Base-by-base conservation (phyloP, 2,329 filamentous ascomycete species). In the Sclerotiophoma versabilis region DNA sequence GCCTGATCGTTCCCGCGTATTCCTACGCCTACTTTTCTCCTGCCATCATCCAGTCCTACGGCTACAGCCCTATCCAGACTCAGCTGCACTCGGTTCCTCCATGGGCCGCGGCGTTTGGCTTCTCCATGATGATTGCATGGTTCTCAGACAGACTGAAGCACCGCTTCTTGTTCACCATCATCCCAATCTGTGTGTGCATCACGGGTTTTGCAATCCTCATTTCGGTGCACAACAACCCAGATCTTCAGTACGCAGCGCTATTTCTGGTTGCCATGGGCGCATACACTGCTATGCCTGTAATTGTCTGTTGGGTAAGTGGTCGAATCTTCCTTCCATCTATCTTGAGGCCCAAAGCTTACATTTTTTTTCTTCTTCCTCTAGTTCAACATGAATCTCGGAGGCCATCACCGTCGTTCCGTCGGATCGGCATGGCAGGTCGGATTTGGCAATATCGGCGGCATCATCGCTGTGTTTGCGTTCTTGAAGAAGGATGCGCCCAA, bases 221-320 rank as follows among this genome's bases (percentile, higher is more conserved):
- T 42, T 78, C 80, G 10, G 84, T 93, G 5, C 89, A 93, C 72
- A 76, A 89, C 69, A 84, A 91, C 71, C 79, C 77, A 0, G 59
- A 82, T 11, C 76, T 91, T 6, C 84, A 95, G 72, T 97, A 96
- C 66, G 89, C 81, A 0, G 90, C 89, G 0, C 82, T 97, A 0
- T 96, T 96, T 79, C 79, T 97, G 26, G 85, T 96, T 43, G 88
- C 90, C 2, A 87, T 87, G 77, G 91, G 91, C 43, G 83, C 85
- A 0, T 97, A 96, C 76, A 87, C 86, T 1, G 91, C 92, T n/a
- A 93, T 96, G 89, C 92, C 93, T 0, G 87, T 96, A 25, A 85
- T 92, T 36, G 76, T 80, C 5, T 83, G 81, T 59, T 83, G 80
- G 80, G 51, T 54, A 27, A 37, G 50, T 34, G n/a, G n/a, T 44